Conservation (phyloP, 1,284 basidiomycete species). For the Kwoniella shivajii region DNA sequence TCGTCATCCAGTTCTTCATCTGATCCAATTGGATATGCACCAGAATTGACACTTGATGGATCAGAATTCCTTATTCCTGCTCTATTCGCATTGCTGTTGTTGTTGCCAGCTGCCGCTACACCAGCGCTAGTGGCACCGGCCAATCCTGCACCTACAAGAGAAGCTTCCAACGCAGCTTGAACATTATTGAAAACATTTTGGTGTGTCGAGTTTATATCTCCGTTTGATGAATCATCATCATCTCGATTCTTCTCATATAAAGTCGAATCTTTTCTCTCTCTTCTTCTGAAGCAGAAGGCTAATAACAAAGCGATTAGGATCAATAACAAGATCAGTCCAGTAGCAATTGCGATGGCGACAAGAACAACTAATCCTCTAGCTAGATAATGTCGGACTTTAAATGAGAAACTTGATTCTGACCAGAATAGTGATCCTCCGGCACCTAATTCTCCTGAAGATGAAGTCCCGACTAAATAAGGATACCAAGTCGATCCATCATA, state of each 20-base stretch:
- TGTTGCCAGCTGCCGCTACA: constrained; percentile 36
- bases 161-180: constrained; percentile 69
- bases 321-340: constrained; percentile 89
- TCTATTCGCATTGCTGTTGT: not conserved
- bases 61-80: constrained; percentile 12
- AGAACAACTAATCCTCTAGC: constrained; percentile 92
- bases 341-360: constrained; percentile 94
- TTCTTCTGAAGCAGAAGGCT: constrained; percentile 59
- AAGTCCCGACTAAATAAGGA: constrained; percentile 77
- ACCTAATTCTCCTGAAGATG: constrained; percentile 69
- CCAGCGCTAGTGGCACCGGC: constrained; percentile 33
- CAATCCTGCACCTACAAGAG: constrained; percentile 41
- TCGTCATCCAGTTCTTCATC: constrained; percentile 62
- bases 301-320: constrained; percentile 87
- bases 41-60: constrained; percentile 40
- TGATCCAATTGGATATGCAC: constrained; percentile 28
- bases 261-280: constrained; percentile 53
- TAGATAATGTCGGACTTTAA: constrained; percentile 71
- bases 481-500: constrained; percentile 83
- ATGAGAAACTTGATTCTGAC: constrained; percentile 74
- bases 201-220: constrained; percentile 60
- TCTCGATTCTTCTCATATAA: constrained; percentile 65
- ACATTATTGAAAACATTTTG: constrained; percentile 79
- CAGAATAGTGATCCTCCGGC: constrained; percentile 77
- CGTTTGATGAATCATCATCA: constrained; percentile 64